Evolutionary conservation across 148 eudicot species (phyloP).

Genomic region (Nepenthes mirabilis): DNA sequence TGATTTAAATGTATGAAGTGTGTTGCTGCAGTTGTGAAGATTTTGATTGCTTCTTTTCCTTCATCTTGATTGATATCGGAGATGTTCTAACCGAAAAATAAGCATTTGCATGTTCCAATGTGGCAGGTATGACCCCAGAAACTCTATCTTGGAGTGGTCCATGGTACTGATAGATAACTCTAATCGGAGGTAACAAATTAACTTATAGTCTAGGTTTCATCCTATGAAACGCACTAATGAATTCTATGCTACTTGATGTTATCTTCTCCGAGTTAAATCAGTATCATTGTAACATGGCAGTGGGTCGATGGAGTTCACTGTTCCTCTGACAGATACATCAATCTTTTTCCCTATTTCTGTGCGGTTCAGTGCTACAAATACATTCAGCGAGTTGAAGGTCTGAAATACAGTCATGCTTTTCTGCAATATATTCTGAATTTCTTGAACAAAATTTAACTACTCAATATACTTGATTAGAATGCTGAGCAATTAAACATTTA

Average conservation of each 20-base stretch:
- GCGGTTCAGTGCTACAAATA: slow-evolving; percentile 64
- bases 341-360: slow-evolving; percentile 81
- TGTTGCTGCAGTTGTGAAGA: too few relatives aligned
- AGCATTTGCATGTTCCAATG: neutral
- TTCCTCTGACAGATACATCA: slow-evolving; percentile 82
- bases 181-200: slow-evolving; percentile 57
- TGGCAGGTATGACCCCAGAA: slow-evolving; percentile 77
- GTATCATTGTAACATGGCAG: slow-evolving; percentile 22
- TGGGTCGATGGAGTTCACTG: slow-evolving; percentile 90
- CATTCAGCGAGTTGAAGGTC: slow-evolving; percentile 87
- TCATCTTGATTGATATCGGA: neutral
- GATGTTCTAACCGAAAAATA: neutral
- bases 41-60: neutral
- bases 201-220: neutral
- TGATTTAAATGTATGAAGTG: too few relatives aligned
- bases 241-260: neutral
- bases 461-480: too few relatives aligned
- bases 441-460: too few relatives aligned
- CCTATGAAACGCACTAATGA: neutral
- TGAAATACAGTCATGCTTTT: slow-evolving; percentile 1
- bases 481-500: too few relatives aligned
- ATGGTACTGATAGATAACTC: slow-evolving; percentile 76
- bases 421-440: neutral
- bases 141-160: slow-evolving; percentile 87
- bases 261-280: neutral